Evolutionary conservation across 371 early-diverging fungal genomes (phyloP).

Genomic region (Fennellomyces sp.): DNA sequence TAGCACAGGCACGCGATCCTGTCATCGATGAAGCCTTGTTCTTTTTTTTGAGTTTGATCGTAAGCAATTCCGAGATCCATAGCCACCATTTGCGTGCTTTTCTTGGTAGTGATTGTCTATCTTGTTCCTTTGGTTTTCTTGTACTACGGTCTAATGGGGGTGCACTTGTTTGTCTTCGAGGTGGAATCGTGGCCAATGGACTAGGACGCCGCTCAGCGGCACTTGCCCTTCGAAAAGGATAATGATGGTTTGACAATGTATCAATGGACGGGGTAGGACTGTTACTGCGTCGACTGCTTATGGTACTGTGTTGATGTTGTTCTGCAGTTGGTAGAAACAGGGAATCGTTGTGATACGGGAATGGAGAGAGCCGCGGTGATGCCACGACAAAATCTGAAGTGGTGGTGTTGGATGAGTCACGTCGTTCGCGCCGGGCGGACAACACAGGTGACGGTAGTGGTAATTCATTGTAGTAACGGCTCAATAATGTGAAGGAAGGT

Average conservation of each 20-base stretch:
- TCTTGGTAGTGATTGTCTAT: background rate
- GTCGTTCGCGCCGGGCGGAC: slow-evolving; percentile 10
- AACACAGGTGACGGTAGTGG: slow-evolving; percentile 13
- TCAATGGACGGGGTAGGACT: background rate
- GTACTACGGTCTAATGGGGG: slow-evolving; percentile 13
- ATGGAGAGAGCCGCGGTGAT: slow-evolving; percentile 20
- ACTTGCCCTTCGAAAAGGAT: slow-evolving; percentile 2
- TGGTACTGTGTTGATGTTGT: slow-evolving; percentile 2
- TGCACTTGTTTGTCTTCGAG: slow-evolving; percentile 18
- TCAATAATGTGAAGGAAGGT: slow-evolving; percentile 7
- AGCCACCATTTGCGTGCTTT: background rate
- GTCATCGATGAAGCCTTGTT: background rate
- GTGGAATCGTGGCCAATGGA: background rate
- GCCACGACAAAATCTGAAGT: slow-evolving; percentile 24
- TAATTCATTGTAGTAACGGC: slow-evolving; percentile 19
- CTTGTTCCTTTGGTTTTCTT: background rate
- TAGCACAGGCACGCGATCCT: background rate
- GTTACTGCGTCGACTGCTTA: background rate
- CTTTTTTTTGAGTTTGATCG: background rate
- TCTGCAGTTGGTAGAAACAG: slow-evolving; percentile 28
- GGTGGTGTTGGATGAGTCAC: slow-evolving; percentile 10
- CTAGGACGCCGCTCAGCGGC: slow-evolving; percentile 12
- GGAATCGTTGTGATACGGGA: slow-evolving; percentile 34
- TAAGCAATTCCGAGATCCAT: background rate
- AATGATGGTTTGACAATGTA: background rate